Percentiles rank a stretch among this genome's conserved stretches.
Conservation (phyloP, 2,329 filamentous ascomycete species). For the Alternaria atra region DNA sequence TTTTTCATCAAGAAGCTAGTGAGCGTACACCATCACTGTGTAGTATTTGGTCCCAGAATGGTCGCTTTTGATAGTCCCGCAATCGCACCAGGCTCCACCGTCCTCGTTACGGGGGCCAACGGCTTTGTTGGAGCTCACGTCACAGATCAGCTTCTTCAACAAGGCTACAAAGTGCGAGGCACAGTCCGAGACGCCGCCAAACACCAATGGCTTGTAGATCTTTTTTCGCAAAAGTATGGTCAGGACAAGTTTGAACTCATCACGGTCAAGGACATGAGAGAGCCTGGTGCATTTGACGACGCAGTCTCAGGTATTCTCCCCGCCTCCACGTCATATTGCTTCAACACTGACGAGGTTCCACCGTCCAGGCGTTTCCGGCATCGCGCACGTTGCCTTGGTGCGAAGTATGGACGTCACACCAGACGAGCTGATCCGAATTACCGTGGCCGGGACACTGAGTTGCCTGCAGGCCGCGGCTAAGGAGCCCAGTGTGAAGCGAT, state of each 20-base stretch:
- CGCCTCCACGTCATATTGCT: conserved; percentile 4
- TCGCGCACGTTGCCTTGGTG: conserved; percentile 58
- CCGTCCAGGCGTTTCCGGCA: conserved; percentile 48
- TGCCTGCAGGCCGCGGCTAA: conserved; percentile 54
- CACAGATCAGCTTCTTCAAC: conserved; percentile 40
- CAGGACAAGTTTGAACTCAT: conserved; percentile 29
- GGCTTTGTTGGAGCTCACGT: conserved; percentile 45
- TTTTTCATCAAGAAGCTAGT: not conserved
- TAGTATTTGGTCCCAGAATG: not conserved
- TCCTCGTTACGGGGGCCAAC: conserved; percentile 46
- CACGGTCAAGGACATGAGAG: conserved; percentile 32
- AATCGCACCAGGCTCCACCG: conserved; percentile 27
- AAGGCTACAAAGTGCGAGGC: conserved; percentile 45
- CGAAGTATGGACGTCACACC: conserved; percentile 55
- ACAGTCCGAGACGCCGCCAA: conserved; percentile 37
- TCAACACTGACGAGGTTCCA: not conserved
- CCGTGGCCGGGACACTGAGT: conserved; percentile 48
- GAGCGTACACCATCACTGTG: not conserved
- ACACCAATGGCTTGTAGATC: conserved; percentile 33
- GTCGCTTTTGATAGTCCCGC: conserved; percentile 8
- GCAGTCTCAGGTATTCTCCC: conserved; percentile 28
- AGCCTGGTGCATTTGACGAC: conserved; percentile 32
- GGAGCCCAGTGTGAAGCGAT: conserved; percentile 52
- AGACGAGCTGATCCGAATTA: conserved; percentile 26
- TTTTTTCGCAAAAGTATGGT: conserved; percentile 33